Evolutionary conservation across 1,284 basidiomycete genomes (phyloP).

Genomic region (Hymenochaete sp.): DNA sequence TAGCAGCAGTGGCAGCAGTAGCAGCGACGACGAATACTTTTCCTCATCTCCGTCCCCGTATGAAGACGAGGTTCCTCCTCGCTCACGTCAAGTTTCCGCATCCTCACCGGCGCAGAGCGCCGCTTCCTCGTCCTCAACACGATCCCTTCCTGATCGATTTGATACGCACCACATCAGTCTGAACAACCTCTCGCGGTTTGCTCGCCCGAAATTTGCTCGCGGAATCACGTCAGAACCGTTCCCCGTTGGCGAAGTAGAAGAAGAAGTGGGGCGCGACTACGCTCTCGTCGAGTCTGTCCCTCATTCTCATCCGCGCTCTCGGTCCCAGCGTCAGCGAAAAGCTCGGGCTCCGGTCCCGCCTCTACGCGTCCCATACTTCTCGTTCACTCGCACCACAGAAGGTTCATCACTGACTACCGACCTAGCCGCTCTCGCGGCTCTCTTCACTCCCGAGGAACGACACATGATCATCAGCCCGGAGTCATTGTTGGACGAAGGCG

Average conservation of each 20-base stretch:
- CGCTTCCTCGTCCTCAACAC: slow-evolving; percentile 18
- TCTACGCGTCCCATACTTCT: slow-evolving; percentile 54
- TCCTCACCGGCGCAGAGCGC: too few relatives aligned
- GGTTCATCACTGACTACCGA: slow-evolving; percentile 65
- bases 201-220: too few relatives aligned
- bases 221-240: too few relatives aligned
- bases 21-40: slow-evolving; percentile 27
- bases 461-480: slow-evolving; percentile 67
- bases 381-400: slow-evolving; percentile 66
- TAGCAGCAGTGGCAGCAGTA: too few relatives aligned
- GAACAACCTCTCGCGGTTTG: too few relatives aligned
- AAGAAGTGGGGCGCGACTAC: too few relatives aligned
- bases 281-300: slow-evolving; percentile 1
- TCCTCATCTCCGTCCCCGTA: slow-evolving; percentile 28
- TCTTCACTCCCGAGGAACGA: slow-evolving; percentile 59
- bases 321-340: slow-evolving; percentile 8
- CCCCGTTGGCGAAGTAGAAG: too few relatives aligned
- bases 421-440: slow-evolving; percentile 46
- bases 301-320: background rate
- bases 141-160: slow-evolving; percentile 11
- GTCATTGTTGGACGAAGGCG: slow-evolving; percentile 52
- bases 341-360: too few relatives aligned
- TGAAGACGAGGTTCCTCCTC: slow-evolving; percentile 28
- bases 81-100: slow-evolving; percentile 28
- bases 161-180: background rate